Conservation (phyloP, 2,329 filamentous ascomycete genomes). For the Nemania serpens region DNA sequence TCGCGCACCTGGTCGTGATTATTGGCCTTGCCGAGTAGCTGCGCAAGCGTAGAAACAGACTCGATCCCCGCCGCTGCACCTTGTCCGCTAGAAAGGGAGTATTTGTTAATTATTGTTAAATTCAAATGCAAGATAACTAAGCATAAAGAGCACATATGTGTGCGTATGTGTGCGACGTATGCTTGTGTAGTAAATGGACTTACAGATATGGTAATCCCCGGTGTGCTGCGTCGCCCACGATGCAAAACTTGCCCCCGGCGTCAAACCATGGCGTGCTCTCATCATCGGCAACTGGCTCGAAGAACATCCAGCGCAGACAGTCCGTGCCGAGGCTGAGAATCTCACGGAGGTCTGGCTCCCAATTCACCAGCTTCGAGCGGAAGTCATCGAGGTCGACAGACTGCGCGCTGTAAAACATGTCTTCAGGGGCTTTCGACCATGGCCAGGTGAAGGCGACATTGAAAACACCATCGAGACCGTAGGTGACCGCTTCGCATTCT, state of each 20-base stretch:
- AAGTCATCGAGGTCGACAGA: slow-evolving; percentile 26
- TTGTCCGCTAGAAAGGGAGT: slow-evolving; percentile 23
- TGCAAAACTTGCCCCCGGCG: slow-evolving; percentile 23
- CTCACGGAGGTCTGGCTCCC: slow-evolving; percentile 29
- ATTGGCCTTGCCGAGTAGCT: slow-evolving; percentile 24
- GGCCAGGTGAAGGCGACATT: slow-evolving; percentile 33
- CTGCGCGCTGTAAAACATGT: slow-evolving; percentile 29
- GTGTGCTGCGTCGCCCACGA: slow-evolving; percentile 33
- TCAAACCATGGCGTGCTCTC: slow-evolving; percentile 27
- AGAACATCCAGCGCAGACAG: slow-evolving; percentile 28
- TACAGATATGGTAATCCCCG: slow-evolving; percentile 30
- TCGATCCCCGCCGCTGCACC: slow-evolving; percentile 31
- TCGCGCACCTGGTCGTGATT: slow-evolving; percentile 10
- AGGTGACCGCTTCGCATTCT: slow-evolving; percentile 30
- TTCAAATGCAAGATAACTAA: background rate
- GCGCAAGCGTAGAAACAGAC: slow-evolving; percentile 27
- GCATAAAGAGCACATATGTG: background rate
- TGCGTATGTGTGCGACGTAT: background rate
- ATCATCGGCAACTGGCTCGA: slow-evolving; percentile 27
- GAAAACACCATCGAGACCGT: slow-evolving; percentile 27
- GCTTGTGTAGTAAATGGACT: slow-evolving; percentile 11
- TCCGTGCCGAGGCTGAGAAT: slow-evolving; percentile 26
- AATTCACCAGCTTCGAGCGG: slow-evolving; percentile 18
- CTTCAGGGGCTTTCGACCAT: slow-evolving; percentile 26
- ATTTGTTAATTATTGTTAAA: background rate